A percentile compares a stretch with the other conserved stretches of the same genome.
Conservation (phyloP, 2,329 filamentous ascomycete genomes). For the Parascedosporium putredinis region DNA sequence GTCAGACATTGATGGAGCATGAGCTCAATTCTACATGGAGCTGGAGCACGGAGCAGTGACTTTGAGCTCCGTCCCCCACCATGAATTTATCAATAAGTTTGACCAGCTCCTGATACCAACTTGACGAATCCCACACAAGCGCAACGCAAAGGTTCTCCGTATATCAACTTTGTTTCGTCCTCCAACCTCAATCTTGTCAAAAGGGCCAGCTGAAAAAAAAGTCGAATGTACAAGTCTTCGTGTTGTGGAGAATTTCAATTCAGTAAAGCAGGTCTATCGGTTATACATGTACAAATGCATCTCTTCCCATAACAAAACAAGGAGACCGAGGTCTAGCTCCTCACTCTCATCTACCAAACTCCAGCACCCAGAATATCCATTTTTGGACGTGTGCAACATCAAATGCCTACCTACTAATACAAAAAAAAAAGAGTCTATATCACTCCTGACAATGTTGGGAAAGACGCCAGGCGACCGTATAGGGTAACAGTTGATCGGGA, state of each 20-base stretch:
- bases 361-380: slow-evolving; percentile 1
- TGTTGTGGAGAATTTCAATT: background rate
- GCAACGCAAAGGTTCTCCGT: too few relatives aligned
- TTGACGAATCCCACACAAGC: too few relatives aligned
- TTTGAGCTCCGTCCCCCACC: background rate
- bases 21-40: too few relatives aligned
- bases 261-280: background rate
- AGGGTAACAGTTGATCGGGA: background rate
- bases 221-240: too few relatives aligned
- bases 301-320: background rate
- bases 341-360: slow-evolving; percentile 6
- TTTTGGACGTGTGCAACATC: background rate
- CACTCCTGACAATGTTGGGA: slow-evolving; percentile 7
- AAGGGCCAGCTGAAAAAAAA: too few relatives aligned
- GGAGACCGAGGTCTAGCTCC: slow-evolving; percentile 1
- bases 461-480: background rate
- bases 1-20: too few relatives aligned
- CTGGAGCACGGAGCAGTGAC: background rate
- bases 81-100: background rate
- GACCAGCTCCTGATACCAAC: too few relatives aligned
- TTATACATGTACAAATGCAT: too few relatives aligned
- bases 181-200: too few relatives aligned
- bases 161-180: too few relatives aligned
- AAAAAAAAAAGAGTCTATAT: too few relatives aligned
- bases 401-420: slow-evolving; percentile 6